Base-by-base conservation (phyloP, 2,329 filamentous ascomycete species). In the Sporothrix protearum region DNA sequence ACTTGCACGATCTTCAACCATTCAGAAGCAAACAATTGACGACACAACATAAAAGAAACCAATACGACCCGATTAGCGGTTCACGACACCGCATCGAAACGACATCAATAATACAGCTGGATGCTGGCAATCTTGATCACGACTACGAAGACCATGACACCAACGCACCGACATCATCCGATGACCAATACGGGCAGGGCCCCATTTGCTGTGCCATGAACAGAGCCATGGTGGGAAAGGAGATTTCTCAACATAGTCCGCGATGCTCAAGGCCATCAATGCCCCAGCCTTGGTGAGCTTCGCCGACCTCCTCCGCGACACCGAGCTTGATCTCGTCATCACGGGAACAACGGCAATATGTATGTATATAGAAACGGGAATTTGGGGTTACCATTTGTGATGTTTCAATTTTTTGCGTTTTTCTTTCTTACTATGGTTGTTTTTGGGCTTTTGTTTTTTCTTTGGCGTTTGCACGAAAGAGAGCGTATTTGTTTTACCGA, bases 351-450 rank as follows among this genome's bases (percentile, higher is more conserved):
- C 55, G 30, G 33, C 42, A 59, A 51, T 25, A 57, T 72, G 63
- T 69, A 70, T 64, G 68, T 72, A 70, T 71, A 72, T 71, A 72
- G 53, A 69, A 70, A 70, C 25, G 39, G 71, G 53, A 68, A 69
- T 30, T 53, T 42, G 70, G 61, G 51, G 42, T 16, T 51, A 57
- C 63, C 25, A 51, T 67, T 30, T 67, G 63, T 63, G 64, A 57
- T 49, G 25, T 67, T 53, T 70, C 36, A 47, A 14, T 28, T 47
- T 72, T 63, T 68, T 36, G 33, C 8, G 22, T 22, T 36, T 30
- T 57, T 66, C 25, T 72, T 67, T 70, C 49, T 57, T 63, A n/a
- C 33, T 16, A 22, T 6, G 49, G 47, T 68, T 28, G 7, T 57
- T 51, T 70, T 6, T 66, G 53, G 53, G 42, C 42, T 67, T 57